These are phyloP conservation scores for Xanthoconium stramineum DNA, from an alignment of 768 basidiomycete genomes.

Conservation along the genomic window DNA sequence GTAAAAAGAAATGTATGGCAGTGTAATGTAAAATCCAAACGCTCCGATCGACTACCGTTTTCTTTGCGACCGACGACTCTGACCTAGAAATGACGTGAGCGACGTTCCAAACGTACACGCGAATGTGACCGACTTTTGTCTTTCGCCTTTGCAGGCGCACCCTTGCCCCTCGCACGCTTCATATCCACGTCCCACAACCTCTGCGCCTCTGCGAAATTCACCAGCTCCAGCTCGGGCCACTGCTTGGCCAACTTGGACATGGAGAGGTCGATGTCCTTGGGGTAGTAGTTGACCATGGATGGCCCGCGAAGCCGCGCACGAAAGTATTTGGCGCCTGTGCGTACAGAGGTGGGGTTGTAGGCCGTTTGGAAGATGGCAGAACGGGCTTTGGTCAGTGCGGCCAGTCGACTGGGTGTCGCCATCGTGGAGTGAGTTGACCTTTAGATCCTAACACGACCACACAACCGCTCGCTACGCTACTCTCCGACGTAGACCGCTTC, in stretches of 20 bases:
- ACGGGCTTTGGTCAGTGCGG: slow-evolving; percentile 59
- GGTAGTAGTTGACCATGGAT: slow-evolving; percentile 84
- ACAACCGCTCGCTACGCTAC: slow-evolving; percentile 10
- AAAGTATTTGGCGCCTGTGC: slow-evolving; percentile 93
- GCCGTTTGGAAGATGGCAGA: slow-evolving; percentile 81
- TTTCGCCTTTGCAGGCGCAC: slow-evolving; percentile 79
- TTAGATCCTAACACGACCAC: slow-evolving; percentile 30
- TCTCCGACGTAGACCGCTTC: too few relatives aligned
- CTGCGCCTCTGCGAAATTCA: slow-evolving; percentile 65
- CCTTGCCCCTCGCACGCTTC: slow-evolving; percentile 74
- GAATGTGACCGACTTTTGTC: slow-evolving; percentile 48
- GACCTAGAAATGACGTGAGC: slow-evolving; percentile 34
- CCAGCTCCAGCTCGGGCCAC: slow-evolving; percentile 57
- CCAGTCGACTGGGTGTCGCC: slow-evolving; percentile 47
- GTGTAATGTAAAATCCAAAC: slow-evolving; percentile 1
- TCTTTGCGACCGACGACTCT: slow-evolving; percentile 49
- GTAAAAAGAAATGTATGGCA: not conserved
- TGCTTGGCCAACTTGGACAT: slow-evolving; percentile 49
- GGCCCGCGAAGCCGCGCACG: slow-evolving; percentile 79
- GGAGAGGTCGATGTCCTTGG: slow-evolving; percentile 52
- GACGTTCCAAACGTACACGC: not conserved
- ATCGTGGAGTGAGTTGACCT: slow-evolving; percentile 12
- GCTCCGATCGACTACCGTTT: slow-evolving; percentile 32
- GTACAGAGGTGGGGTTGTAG: slow-evolving; percentile 77
- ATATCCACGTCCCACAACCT: slow-evolving; percentile 60